Percentiles rank a stretch among this genome's conserved stretches.
Conservation (phyloP, 148 eudicot species). For the Cornus suecica region DNA sequence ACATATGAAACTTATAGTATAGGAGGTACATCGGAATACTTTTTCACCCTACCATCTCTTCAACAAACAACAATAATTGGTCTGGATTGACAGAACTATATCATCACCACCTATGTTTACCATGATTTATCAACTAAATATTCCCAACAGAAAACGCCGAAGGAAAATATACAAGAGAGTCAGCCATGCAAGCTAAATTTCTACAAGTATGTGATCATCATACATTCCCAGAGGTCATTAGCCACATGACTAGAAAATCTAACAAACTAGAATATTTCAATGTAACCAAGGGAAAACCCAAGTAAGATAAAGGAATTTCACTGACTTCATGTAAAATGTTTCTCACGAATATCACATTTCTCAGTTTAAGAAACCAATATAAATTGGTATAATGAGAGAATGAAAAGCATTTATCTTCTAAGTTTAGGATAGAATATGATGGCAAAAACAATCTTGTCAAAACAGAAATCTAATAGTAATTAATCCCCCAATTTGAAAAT, state of each 20-base stretch:
- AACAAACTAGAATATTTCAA: neutral
- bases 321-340: too few species aligned
- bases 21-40: neutral
- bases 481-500: neutral
- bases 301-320: too few species aligned
- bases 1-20: neutral
- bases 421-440: neutral
- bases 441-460: neutral
- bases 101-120: neutral
- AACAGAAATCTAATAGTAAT: neutral
- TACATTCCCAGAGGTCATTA: neutral
- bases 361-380: neutral
- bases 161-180: neutral
- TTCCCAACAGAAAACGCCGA: neutral
- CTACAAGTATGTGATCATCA: neutral
- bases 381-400: neutral
- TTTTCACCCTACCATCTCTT: neutral
- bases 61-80: neutral
- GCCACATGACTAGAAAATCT: neutral
- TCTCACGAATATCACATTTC: neutral
- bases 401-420: neutral
- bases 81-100: neutral
- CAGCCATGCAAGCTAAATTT: neutral
- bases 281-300: neutral
- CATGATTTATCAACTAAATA: neutral